phyloP scores from a whole-genome alignment of 2,329 filamentous ascomycete genomes.

The Fusarium armeniacum region DNA sequence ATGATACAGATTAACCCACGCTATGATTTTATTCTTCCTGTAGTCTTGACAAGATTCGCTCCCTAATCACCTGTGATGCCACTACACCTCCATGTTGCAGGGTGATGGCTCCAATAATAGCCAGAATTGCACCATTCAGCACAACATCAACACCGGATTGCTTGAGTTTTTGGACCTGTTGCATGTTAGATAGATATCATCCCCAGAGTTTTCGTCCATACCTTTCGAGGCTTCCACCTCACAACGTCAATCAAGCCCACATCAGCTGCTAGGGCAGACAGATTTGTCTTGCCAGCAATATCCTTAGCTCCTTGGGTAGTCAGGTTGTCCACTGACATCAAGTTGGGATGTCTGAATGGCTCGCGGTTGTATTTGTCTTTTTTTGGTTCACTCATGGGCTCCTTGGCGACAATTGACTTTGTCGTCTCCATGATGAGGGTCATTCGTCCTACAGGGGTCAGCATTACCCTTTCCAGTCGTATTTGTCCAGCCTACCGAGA shows the following conservation, averaged over 20 bases:
- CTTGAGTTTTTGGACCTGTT: constrained; percentile 73
- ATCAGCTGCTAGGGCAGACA: constrained; percentile 76
- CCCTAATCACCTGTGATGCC: constrained; percentile 80
- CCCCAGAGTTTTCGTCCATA: constrained; percentile 58
- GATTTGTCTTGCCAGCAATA: constrained; percentile 73
- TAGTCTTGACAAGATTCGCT: constrained; percentile 74
- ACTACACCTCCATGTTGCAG: constrained; percentile 86
- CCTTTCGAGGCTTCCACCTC: constrained; percentile 89
- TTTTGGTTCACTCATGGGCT: constrained; percentile 48
- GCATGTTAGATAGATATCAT: constrained; percentile 7
- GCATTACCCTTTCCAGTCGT: constrained; percentile 4
- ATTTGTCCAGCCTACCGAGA: constrained; percentile 71
- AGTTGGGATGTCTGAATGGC: constrained; percentile 78
- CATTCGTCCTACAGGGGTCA: constrained; percentile 53
- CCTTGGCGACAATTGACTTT: constrained; percentile 56
- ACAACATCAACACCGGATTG: constrained; percentile 82
- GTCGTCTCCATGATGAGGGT: constrained; percentile 57
- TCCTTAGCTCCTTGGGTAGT: constrained; percentile 70
- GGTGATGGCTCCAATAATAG: constrained; percentile 90
- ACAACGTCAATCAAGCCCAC: constrained; percentile 82
- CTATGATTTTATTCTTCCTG: constrained; percentile 39
- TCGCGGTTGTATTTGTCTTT: constrained; percentile 66
- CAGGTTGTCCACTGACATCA: constrained; percentile 82
- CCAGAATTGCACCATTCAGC: constrained; percentile 82
- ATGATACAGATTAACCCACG: constrained; percentile 50